These are phyloP conservation scores for Anthracocystis panici-leucophaei DNA, from an alignment of 1,284 basidiomycete species.

Conservation along the genomic window DNA sequence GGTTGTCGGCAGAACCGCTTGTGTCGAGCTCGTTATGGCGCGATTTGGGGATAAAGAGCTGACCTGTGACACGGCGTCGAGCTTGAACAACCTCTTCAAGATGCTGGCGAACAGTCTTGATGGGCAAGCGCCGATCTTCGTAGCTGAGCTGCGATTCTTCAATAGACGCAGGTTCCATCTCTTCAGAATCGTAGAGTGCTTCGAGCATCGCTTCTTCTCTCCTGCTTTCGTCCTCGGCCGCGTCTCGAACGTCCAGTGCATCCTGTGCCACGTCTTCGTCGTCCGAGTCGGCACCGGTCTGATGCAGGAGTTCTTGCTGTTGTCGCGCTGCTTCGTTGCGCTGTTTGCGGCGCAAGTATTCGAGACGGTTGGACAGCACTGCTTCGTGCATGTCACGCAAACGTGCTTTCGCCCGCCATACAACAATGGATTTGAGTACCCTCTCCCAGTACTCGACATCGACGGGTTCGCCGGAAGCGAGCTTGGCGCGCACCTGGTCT, in stretches of 20 bases:
- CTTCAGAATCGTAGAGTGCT: constrained; percentile 43
- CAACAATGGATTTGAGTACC: constrained; percentile 88
- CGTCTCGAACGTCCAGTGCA: constrained; percentile 11
- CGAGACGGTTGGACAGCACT: constrained; percentile 92
- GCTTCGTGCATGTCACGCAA: constrained; percentile 92
- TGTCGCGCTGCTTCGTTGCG: constrained; percentile 92
- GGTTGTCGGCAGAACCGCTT: constrained; percentile 18
- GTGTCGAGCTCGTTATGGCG: constrained; percentile 13
- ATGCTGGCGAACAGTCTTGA: constrained; percentile 42
- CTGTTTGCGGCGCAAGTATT: constrained; percentile 93
- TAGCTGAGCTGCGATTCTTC: constrained; percentile 43
- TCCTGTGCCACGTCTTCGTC: constrained; percentile 13
- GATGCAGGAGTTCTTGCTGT: constrained; percentile 83
- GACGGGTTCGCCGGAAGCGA: constrained; percentile 89
- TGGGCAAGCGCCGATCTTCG: constrained; percentile 51
- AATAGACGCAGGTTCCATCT: constrained; percentile 60
- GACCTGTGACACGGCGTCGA: constrained; percentile 45
- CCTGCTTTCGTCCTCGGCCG: constrained; percentile 76
- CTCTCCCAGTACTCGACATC: constrained; percentile 99
- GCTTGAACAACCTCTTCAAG: constrained; percentile 47
- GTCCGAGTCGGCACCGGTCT: constrained; percentile 67
- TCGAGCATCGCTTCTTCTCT: constrained; percentile 74
- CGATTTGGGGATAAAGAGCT: constrained; percentile 53
- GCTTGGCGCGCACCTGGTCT: constrained; percentile 85
- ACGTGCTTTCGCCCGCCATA: constrained; percentile 98